Evolutionary conservation across 2,329 filamentous ascomycete species (phyloP).

Genomic region (Botrytis aclada): DNA sequence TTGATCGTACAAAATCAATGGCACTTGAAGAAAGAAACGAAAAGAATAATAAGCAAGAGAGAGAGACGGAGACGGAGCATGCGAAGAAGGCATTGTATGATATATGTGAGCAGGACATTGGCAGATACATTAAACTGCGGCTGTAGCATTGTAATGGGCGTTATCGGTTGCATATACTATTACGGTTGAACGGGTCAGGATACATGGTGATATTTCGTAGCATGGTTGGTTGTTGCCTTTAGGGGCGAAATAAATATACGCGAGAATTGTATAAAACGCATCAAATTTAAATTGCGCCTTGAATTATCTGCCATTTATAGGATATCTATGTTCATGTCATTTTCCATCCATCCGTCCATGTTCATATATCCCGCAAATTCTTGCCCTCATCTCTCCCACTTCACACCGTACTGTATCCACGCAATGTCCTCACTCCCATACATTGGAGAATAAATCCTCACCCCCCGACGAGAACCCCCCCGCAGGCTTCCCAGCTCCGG

Average conservation of each 20-base stretch:
- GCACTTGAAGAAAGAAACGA: neutral
- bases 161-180: slow-evolving; percentile 22
- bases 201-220: neutral
- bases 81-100: slow-evolving; percentile 25
- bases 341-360: slow-evolving; percentile 3
- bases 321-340: slow-evolving; percentile 21
- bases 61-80: neutral
- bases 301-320: slow-evolving; percentile 9
- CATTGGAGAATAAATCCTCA: slow-evolving; percentile 93
- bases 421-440: slow-evolving; percentile 67
- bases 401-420: neutral
- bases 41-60: neutral
- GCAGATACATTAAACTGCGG: slow-evolving; percentile 25
- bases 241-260: neutral
- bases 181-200: neutral
- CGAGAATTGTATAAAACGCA: slow-evolving; percentile 5
- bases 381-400: neutral
- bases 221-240: neutral
- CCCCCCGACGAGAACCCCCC: slow-evolving; percentile 43
- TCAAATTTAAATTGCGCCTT: neutral
- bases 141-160: slow-evolving; percentile 36
- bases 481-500: slow-evolving; percentile 46
- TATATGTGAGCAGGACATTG: slow-evolving; percentile 19
- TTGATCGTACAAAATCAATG: neutral
- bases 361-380: neutral